Percentiles rank a stretch among this genome's conserved stretches.
Conservation (phyloP, 371 early-diverging fungal genomes). For the Apophysomyces sp. region DNA sequence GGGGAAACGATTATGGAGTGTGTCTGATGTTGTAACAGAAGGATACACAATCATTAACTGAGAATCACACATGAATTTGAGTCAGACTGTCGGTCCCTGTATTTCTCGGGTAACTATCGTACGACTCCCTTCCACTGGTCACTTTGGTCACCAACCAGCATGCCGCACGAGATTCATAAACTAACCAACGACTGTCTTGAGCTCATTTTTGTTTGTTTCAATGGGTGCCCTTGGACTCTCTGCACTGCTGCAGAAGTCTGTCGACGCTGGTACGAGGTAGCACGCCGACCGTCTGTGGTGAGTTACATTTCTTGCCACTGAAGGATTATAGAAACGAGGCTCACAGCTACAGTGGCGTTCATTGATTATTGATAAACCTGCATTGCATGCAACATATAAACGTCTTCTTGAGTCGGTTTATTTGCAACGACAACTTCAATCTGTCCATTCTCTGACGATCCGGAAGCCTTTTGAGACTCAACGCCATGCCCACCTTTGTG, state of each 20-base stretch:
- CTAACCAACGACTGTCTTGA: conserved; percentile 5
- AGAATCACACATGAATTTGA: too few relatives aligned
- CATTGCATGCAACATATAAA: neutral
- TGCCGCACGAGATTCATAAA: neutral
- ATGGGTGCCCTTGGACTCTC: conserved; percentile 6
- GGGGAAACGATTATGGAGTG: too few relatives aligned
- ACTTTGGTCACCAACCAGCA: too few relatives aligned
- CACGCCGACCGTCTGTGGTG: conserved; percentile 8
- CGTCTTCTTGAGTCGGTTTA: neutral
- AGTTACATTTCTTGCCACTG: neutral
- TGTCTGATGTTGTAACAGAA: too few relatives aligned
- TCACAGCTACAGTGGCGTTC: conserved; percentile 5
- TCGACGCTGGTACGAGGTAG: conserved; percentile 8
- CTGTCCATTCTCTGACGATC: neutral
- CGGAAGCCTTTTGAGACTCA: neutral
- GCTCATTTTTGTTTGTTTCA: conserved; percentile 4
- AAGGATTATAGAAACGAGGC: neutral
- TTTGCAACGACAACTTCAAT: neutral
- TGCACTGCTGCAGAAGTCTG: conserved; percentile 9
- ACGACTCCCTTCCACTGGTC: too few relatives aligned
- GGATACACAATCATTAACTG: too few relatives aligned
- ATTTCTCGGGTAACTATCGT: too few relatives aligned
- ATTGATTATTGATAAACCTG: conserved; percentile 8
- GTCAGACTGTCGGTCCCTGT: too few relatives aligned
- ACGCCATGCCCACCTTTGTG: neutral